A percentile compares a stretch with the other conserved stretches of the same genome.
Conservation (phyloP, 2,329 filamentous ascomycete genomes). For the Hypoxylon sp. region DNA sequence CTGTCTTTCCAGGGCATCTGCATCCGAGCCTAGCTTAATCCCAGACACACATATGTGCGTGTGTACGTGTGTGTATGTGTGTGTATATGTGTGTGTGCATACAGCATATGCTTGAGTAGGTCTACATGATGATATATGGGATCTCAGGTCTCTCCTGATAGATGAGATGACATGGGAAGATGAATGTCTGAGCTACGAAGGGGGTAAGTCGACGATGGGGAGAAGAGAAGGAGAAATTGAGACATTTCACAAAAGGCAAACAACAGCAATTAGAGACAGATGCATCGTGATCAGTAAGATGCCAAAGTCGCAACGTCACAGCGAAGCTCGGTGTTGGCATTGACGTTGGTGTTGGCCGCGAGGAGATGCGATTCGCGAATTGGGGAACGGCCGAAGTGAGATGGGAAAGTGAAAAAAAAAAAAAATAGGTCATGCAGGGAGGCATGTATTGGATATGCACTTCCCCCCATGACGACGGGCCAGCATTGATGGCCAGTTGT, state of each 20-base stretch:
- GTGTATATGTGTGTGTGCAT: not conserved
- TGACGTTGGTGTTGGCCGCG: too few relatives aligned
- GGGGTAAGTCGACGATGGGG: constrained; percentile 2
- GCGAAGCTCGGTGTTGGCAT: constrained; percentile 16
- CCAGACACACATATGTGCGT: not conserved
- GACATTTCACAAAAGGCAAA: constrained; percentile 15
- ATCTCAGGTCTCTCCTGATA: not conserved
- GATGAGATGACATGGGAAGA: not conserved
- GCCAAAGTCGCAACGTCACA: constrained; percentile 19
- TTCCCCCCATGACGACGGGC: constrained; percentile 3
- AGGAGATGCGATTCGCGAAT: constrained; percentile 33
- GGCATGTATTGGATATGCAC: constrained; percentile 8
- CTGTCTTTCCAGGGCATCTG: constrained; percentile 16
- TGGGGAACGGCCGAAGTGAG: constrained; percentile 9
- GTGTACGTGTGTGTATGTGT: not conserved
- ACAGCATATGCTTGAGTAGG: too few relatives aligned
- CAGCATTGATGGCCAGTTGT: constrained; percentile 31
- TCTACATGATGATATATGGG: too few relatives aligned
- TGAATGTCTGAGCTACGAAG: not conserved
- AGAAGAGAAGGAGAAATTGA: constrained; percentile 1
- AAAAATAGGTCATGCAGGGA: constrained; percentile 26
- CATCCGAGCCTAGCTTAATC: constrained; percentile 19
- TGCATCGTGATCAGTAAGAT: constrained; percentile 27
- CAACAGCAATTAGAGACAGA: constrained; percentile 1
- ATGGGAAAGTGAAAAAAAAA: not conserved